Evolutionary conservation across 768 basidiomycete genomes (phyloP).

Genomic region (Pleurotus ostreatus): DNA sequence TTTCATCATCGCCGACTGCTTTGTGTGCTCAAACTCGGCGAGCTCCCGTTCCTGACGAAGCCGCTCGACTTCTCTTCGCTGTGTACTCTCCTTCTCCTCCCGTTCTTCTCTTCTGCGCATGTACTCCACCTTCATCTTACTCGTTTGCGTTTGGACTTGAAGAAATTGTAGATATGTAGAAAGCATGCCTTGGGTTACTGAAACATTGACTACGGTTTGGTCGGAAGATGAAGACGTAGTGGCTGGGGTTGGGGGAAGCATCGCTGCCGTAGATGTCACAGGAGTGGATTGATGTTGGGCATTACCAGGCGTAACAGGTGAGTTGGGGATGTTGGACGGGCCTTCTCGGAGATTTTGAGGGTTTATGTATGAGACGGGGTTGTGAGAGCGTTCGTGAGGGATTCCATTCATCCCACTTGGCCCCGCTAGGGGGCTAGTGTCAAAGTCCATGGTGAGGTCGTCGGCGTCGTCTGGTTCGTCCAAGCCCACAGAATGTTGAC

Average conservation of each 20-base stretch:
- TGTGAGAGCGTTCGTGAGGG: conserved; percentile 31
- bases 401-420: conserved; percentile 21
- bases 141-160: conserved; percentile 64
- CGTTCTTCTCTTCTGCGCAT: conserved; percentile 63
- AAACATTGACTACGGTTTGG: conserved; percentile 33
- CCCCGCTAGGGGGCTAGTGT: conserved; percentile 22
- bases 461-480: conserved; percentile 53
- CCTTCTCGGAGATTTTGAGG: conserved; percentile 38
- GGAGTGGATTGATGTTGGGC: conserved; percentile 8
- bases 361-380: conserved; percentile 26
- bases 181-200: conserved; percentile 55
- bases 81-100: conserved; percentile 54
- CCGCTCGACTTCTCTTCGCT: conserved; percentile 50
- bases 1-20: conserved; percentile 47
- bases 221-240: conserved; percentile 11
- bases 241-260: conserved; percentile 15
- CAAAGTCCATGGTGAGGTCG: conserved; percentile 40
- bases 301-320: conserved; percentile 5
- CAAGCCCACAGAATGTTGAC: conserved; percentile 26
- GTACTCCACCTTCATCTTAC: conserved; percentile 68
- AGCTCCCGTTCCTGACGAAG: conserved; percentile 52
- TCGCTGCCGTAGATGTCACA: conserved; percentile 14
- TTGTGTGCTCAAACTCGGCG: conserved; percentile 50
- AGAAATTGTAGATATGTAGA: conserved; percentile 55
- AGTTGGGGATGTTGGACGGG: conserved; percentile 13